These are phyloP conservation scores for Cryomyces minteri DNA, from an alignment of 495 filamentous ascomycete genomes.

Conservation along the genomic window DNA sequence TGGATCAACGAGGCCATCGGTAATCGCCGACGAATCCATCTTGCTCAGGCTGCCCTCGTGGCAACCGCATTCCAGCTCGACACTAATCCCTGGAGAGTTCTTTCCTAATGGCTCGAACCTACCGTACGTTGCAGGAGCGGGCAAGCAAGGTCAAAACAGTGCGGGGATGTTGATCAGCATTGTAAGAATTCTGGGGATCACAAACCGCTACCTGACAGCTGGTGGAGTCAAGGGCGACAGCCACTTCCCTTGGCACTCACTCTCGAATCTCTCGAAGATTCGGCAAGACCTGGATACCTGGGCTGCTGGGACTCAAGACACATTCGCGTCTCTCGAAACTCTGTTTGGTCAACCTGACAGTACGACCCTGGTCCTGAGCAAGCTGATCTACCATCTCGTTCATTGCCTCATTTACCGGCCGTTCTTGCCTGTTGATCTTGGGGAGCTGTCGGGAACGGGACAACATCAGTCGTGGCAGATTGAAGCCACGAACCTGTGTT, in stretches of 20 bases:
- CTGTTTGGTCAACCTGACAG: constrained; percentile 63
- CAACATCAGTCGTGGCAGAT: constrained; percentile 88
- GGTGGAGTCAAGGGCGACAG: constrained; percentile 78
- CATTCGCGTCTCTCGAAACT: constrained; percentile 54
- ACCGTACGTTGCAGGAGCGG: constrained; percentile 43
- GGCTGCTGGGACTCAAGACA: constrained; percentile 63
- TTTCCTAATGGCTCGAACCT: constrained; percentile 59
- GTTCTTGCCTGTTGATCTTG: constrained; percentile 66
- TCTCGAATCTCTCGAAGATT: constrained; percentile 71
- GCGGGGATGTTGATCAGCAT: constrained; percentile 66
- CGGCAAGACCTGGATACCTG: constrained; percentile 69
- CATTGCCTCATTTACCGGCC: constrained; percentile 74
- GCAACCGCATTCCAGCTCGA: constrained; percentile 31
- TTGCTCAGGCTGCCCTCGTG: constrained; percentile 53
- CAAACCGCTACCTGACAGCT: constrained; percentile 64
- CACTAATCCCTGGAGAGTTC: constrained; percentile 51
- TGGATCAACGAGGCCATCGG: constrained; percentile 58
- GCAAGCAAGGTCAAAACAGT: constrained; percentile 49
- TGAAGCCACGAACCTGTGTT: constrained; percentile 70
- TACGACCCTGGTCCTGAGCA: constrained; percentile 59
- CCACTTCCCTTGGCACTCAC: constrained; percentile 74
- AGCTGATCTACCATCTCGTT: constrained; percentile 67
- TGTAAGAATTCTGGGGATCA: constrained; percentile 63
- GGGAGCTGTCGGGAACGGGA: constrained; percentile 55
- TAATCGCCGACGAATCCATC: constrained; percentile 58